Conservation (phyloP, 441 rosid genomes). For the Viola pubescens region DNA sequence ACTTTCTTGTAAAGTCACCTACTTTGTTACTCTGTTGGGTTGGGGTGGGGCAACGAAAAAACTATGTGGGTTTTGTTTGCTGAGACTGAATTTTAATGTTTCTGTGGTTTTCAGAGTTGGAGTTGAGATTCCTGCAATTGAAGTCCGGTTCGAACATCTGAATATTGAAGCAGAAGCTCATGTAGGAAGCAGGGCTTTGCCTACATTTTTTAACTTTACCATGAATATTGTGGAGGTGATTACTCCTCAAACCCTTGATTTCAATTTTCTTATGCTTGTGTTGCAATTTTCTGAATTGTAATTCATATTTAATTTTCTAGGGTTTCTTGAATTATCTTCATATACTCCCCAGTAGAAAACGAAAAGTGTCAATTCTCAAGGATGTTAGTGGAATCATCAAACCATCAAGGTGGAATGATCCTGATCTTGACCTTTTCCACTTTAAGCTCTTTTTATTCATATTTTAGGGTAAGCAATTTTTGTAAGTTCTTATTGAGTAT, state of each 20-base stretch:
- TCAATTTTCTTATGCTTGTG: not conserved
- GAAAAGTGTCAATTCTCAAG: slow-evolving; percentile 50
- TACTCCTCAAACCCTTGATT: not conserved
- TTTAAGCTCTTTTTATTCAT: not conserved
- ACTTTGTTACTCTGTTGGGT: no score
- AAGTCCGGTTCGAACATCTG: slow-evolving; percentile 66
- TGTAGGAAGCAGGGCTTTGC: slow-evolving; percentile 67
- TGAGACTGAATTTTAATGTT: not conserved
- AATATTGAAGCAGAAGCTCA: slow-evolving; percentile 53
- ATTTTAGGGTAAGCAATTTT: not conserved
- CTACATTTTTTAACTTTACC: slow-evolving; percentile 43
- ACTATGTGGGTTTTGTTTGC: no score
- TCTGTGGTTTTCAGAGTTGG: slow-evolving; percentile 37
- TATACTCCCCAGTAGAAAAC: slow-evolving; percentile 47
- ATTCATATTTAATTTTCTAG: slow-evolving; percentile 19
- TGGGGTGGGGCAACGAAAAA: no score
- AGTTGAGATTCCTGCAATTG: slow-evolving; percentile 50
- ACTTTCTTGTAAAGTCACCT: no score
- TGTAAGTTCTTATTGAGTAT: not conserved
- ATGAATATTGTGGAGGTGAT: slow-evolving; percentile 43
- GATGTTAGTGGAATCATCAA: slow-evolving; percentile 65
- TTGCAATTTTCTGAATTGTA: not conserved
- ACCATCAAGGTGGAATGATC: slow-evolving; percentile 40
- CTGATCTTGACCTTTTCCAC: not conserved
- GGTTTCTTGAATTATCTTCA: slow-evolving; percentile 38